A percentile compares a stretch with the other conserved stretches of the same genome.
Conservation (phyloP, 495 filamentous ascomycete species). For the Symbiotaphrina buchneri region DNA sequence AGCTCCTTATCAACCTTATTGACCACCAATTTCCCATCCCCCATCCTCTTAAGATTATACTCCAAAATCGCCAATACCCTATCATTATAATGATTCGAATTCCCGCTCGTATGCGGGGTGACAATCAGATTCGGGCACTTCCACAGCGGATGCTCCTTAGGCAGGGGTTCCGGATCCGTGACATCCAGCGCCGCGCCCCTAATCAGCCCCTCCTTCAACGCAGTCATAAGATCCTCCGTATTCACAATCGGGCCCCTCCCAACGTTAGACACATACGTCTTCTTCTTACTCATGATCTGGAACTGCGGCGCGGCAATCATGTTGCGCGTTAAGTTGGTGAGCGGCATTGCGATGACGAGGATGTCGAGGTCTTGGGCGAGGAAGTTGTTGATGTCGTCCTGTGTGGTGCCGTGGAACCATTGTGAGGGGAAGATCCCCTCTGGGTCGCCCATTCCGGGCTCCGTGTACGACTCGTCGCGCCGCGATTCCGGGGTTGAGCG, state of each 20-base stretch:
- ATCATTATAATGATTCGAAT: slow-evolving; percentile 30
- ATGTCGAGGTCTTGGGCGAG: slow-evolving; percentile 47
- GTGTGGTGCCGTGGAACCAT: slow-evolving; percentile 51
- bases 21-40: slow-evolving; percentile 34
- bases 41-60: slow-evolving; percentile 33
- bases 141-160: slow-evolving; percentile 46
- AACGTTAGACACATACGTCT: slow-evolving; percentile 52
- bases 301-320: slow-evolving; percentile 46
- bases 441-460: slow-evolving; percentile 55
- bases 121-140: slow-evolving; percentile 49
- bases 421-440: slow-evolving; percentile 45
- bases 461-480: slow-evolving; percentile 40
- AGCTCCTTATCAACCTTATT: slow-evolving; percentile 42
- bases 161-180: slow-evolving; percentile 68
- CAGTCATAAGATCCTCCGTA: slow-evolving; percentile 39
- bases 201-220: slow-evolving; percentile 25
- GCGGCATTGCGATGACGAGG: slow-evolving; percentile 49
- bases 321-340: slow-evolving; percentile 41
- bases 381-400: slow-evolving; percentile 38
- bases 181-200: slow-evolving; percentile 66
- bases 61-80: slow-evolving; percentile 36
- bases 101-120: slow-evolving; percentile 58
- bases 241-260: slow-evolving; percentile 49
- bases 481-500: slow-evolving; percentile 20
- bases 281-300: slow-evolving; percentile 27